These are phyloP conservation scores for Sarcocystis neurona DNA, from an alignment of 169 alveolate genomes.

Conservation along the genomic window DNA sequence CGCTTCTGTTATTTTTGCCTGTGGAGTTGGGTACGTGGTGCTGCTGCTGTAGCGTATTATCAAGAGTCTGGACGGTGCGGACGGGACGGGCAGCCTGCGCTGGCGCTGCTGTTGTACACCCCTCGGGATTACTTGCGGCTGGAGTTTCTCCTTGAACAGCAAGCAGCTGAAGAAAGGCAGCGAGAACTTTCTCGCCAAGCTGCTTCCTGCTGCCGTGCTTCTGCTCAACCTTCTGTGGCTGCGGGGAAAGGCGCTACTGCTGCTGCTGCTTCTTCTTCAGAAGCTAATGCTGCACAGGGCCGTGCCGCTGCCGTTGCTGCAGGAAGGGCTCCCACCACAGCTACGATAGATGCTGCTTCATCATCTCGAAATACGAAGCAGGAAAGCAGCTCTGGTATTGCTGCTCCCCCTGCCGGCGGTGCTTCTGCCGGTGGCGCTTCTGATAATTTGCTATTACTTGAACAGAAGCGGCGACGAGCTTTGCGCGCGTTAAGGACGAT, in stretches of 20 bases:
- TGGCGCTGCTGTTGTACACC: conserved; percentile 57
- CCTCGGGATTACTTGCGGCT: conserved; percentile 60
- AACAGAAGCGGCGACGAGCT: background rate
- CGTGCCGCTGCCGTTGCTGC: background rate
- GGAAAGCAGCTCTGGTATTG: background rate
- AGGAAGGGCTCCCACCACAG: too few relatives aligned
- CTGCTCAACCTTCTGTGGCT: background rate
- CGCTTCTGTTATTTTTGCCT: too few relatives aligned
- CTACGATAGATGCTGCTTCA: too few relatives aligned
- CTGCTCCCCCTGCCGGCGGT: background rate
- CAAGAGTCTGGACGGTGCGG: conserved; percentile 99
- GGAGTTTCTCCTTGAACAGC: background rate
- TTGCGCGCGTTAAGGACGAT: background rate
- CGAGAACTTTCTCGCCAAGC: too few relatives aligned
- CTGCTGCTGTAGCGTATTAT: conserved; percentile 76
- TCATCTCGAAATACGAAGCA: too few relatives aligned
- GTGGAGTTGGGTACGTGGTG: too few relatives aligned
- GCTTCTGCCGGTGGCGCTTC: background rate
- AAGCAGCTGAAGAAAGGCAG: background rate
- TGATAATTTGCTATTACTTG: background rate
- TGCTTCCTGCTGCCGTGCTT: too few relatives aligned
- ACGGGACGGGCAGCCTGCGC: conserved; percentile 81
- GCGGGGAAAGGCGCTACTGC: conserved; percentile 9
- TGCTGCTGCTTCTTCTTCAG: background rate
- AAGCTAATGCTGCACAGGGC: background rate